Base-by-base conservation (phyloP, 1,284 basidiomycete species). In the Puccinia hordei region DNA sequence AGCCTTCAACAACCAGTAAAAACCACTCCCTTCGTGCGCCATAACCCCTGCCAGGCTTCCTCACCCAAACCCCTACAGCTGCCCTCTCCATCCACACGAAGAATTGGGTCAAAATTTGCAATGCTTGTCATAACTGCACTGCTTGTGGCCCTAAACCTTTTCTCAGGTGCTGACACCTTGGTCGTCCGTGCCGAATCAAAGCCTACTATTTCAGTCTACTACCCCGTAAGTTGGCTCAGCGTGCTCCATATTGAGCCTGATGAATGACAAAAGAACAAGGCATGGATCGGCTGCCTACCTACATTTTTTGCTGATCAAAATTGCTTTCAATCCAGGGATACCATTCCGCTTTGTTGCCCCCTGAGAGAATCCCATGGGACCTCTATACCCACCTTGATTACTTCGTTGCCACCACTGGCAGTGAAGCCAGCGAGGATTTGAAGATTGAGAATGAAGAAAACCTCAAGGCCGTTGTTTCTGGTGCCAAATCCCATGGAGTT, bases 371-470 rank as follows among this genome's bases (percentile, higher is more conserved):
- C 30, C 76, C 76, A 22, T 79, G 76, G 76, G 66, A 71, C 17
- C 53, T 66, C 1, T 79, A 79, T 35, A 79, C 66, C 44, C 76
- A 71, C 17, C 51, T 79, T 22, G 66, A 71, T 71, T 79, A 79
- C 66, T 79, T 79, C 46, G 76, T 79, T 46, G 66, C 66, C 2
- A 57, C 65, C 33, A 71, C 53, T 6, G 61, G 61, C 12, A 38
- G 63, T 61, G 63, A 49, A 33, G 51, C 66, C 5, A 55, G 51
- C 53, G 68, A 59, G 1, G 55, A 57, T 30, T 59, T 79, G 41
- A 71, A 69, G 27, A 51, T 79, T 27, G 76, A 71, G n/a, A 59
- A 79, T 49, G 66, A 69, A 49, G 66, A 79, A 30, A 79, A 79
- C 53, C 44, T 79, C 33, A 71, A 57, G 38, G 66, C 65, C 1